phyloP scores from a whole-genome alignment of 805 yeast species.

The Phaffomyces antillensis region DNA sequence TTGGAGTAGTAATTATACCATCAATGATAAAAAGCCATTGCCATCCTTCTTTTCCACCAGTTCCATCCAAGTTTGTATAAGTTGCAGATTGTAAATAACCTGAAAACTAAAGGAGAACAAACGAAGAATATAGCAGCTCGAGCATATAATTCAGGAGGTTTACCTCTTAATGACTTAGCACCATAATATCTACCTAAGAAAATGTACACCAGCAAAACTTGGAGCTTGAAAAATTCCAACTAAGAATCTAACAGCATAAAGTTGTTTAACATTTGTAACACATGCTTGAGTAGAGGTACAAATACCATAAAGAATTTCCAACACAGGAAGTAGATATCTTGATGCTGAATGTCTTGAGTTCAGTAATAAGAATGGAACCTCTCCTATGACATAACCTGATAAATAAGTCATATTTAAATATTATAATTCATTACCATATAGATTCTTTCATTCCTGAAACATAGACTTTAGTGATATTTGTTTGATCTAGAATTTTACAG shows the following conservation, averaged over 20 bases:
- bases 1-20: constrained; percentile 5
- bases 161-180: not conserved
- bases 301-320: constrained; percentile 38
- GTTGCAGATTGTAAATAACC: constrained; percentile 7
- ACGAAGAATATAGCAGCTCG: constrained; percentile 16
- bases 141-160: constrained; percentile 1
- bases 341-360: constrained; percentile 38
- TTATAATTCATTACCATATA: constrained; percentile 49
- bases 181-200: constrained; percentile 1
- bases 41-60: constrained; percentile 46
- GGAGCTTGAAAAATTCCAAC: constrained; percentile 12
- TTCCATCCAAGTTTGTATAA: constrained; percentile 27
- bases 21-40: constrained; percentile 47
- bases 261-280: constrained; percentile 1
- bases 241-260: constrained; percentile 20
- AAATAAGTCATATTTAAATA: constrained; percentile 3
- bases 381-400: constrained; percentile 6
- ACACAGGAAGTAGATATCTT: constrained; percentile 27
- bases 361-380: constrained; percentile 3
- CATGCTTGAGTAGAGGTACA: constrained; percentile 5
- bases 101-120: not conserved
- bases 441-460: constrained; percentile 53
- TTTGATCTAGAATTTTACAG: no score
- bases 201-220: constrained; percentile 2
- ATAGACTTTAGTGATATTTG: constrained; percentile 56